Conservation (phyloP, 2,329 filamentous ascomycete genomes). For the Macrophomina pseudophaseolina region DNA sequence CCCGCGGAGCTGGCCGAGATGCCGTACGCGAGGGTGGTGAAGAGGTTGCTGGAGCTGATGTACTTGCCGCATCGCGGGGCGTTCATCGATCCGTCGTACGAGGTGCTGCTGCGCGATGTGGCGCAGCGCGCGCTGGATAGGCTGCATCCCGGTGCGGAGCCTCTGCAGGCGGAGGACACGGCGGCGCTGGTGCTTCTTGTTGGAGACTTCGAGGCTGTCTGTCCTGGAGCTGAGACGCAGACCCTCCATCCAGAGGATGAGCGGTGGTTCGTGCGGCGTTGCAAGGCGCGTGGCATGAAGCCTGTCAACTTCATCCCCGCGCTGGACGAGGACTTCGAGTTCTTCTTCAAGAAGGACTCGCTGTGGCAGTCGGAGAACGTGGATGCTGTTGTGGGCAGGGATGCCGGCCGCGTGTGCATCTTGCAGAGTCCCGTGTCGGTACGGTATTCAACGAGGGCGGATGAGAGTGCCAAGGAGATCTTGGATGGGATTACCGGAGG, state of each 20-base stretch:
- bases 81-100: slow-evolving; percentile 60
- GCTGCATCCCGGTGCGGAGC: not conserved
- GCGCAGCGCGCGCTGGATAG: slow-evolving; percentile 61
- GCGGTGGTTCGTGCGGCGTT: slow-evolving; percentile 39
- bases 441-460: slow-evolving; percentile 27
- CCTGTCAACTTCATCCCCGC: slow-evolving; percentile 44
- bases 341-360: slow-evolving; percentile 49
- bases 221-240: not conserved
- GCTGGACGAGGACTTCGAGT: slow-evolving; percentile 45
- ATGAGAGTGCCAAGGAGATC: slow-evolving; percentile 27
- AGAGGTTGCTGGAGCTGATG: slow-evolving; percentile 85
- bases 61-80: slow-evolving; percentile 42
- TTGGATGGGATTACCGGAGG: slow-evolving; percentile 30
- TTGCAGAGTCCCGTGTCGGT: slow-evolving; percentile 46
- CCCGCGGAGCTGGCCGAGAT: slow-evolving; percentile 91
- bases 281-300: slow-evolving; percentile 39
- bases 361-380: slow-evolving; percentile 48
- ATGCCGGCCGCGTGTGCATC: slow-evolving; percentile 42
- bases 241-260: slow-evolving; percentile 30
- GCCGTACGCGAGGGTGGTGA: slow-evolving; percentile 89
- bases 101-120: slow-evolving; percentile 82
- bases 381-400: slow-evolving; percentile 43
- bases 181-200: not conserved
- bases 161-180: not conserved
- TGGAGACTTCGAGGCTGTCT: not conserved